Conservation (phyloP, 2,329 filamentous ascomycete species). For the Aspergillus ochraceus region DNA sequence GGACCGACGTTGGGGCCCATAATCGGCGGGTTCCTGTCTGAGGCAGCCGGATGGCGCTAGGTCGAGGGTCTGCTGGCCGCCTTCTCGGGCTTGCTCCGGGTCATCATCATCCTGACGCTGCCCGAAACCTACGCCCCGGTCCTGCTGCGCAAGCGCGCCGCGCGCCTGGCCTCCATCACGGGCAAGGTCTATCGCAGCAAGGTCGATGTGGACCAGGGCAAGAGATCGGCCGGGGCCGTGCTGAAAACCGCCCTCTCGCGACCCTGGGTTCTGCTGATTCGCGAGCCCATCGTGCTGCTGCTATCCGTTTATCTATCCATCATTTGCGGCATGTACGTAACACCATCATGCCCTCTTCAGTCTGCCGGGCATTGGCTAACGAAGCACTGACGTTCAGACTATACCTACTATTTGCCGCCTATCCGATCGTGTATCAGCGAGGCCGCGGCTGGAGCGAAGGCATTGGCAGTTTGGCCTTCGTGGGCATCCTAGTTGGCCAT, state of each 20-base stretch:
- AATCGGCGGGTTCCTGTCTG: slow-evolving; percentile 62
- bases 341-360: no score
- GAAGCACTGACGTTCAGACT: neutral
- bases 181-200: neutral
- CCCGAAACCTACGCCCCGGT: neutral
- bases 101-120: slow-evolving; percentile 3
- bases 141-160: neutral
- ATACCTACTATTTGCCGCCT: neutral
- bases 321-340: neutral
- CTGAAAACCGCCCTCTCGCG: neutral
- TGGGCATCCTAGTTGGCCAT: slow-evolving; percentile 43
- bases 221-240: neutral
- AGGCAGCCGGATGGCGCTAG: slow-evolving; percentile 65
- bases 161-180: neutral
- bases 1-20: slow-evolving; percentile 64
- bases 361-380: neutral
- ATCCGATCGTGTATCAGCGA: slow-evolving; percentile 1
- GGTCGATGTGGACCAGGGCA: neutral
- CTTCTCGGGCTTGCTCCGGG: slow-evolving; percentile 59
- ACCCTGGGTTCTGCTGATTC: neutral
- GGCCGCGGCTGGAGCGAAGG: neutral
- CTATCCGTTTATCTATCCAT: neutral
- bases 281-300: neutral
- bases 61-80: slow-evolving; percentile 60
- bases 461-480: slow-evolving; percentile 37